phyloP scores from a whole-genome alignment of 75 land plant species.

The Adiantum capillusveneris region DNA sequence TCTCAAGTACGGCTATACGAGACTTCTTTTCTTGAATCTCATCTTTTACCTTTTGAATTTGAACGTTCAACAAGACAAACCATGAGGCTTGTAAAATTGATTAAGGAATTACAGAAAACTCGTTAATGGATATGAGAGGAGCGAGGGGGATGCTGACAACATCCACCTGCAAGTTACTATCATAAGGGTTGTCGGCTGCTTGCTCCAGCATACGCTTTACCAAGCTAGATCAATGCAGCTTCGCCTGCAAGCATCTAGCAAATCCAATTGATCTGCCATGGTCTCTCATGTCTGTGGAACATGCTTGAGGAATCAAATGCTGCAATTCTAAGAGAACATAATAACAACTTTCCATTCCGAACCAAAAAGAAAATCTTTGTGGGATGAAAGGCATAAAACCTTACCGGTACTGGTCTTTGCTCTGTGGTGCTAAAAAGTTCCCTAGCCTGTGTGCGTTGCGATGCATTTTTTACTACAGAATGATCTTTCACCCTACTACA shows the following conservation, averaged over 20 bases:
- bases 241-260: conserved; percentile 39
- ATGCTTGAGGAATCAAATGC: neutral
- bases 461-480: conserved; percentile 27
- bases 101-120: too few relatives aligned
- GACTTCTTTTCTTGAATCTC: conserved; percentile 75
- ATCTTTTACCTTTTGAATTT: conserved; percentile 53
- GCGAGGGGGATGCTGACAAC: too few relatives aligned
- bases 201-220: conserved; percentile 28
- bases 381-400: conserved; percentile 3
- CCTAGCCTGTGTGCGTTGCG: conserved; percentile 57
- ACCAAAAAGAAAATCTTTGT: too few relatives aligned
- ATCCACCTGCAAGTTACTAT: conserved; percentile 35
- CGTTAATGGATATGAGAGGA: too few relatives aligned
- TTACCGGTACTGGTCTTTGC: conserved; percentile 31
- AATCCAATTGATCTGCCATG: conserved; percentile 34
- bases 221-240: conserved; percentile 47
- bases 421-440: conserved; percentile 51
- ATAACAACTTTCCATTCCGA: neutral
- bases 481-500: neutral
- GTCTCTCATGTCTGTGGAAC: conserved; percentile 28
- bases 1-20: conserved; percentile 63
- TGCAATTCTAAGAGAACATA: neutral
- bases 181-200: conserved; percentile 22
- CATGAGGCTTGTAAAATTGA: too few relatives aligned
- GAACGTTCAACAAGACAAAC: conserved; percentile 39